A percentile compares a stretch with the other conserved stretches of the same genome.
Conservation (phyloP, 2,329 filamentous ascomycete species). For the Dissoconium aciculare region DNA sequence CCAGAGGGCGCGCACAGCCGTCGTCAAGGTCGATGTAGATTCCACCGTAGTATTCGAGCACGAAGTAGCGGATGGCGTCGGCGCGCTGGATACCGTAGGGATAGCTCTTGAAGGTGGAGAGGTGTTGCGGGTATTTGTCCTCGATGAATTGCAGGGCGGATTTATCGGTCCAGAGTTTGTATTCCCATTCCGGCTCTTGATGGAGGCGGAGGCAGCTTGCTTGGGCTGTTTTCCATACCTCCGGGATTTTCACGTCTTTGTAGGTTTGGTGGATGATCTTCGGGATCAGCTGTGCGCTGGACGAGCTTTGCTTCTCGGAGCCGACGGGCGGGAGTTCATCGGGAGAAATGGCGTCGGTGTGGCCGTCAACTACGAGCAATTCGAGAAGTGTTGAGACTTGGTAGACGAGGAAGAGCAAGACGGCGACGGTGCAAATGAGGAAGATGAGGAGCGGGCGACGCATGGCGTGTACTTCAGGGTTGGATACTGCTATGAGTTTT, state of each 20-base stretch:
- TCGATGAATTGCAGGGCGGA: conserved; percentile 56
- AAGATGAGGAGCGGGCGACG: conserved; percentile 47
- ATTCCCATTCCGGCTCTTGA: conserved; percentile 45
- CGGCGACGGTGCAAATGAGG: conserved; percentile 47
- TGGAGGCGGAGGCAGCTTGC: conserved; percentile 53
- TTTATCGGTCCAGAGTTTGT: conserved; percentile 69
- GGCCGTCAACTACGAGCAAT: conserved; percentile 52
- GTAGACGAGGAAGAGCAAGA: conserved; percentile 50
- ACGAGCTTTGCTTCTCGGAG: conserved; percentile 5
- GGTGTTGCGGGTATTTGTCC: conserved; percentile 57
- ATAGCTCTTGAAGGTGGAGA: conserved; percentile 57
- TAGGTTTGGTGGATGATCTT: conserved; percentile 70
- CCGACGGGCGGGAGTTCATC: conserved; percentile 52
- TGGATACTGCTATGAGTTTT: too few relatives aligned
- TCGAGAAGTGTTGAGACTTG: conserved; percentile 56
- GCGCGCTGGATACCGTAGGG: conserved; percentile 61
- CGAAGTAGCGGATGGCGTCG: conserved; percentile 63
- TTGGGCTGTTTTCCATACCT: conserved; percentile 50
- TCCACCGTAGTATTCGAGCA: conserved; percentile 61
- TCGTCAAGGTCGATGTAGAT: conserved; percentile 68
- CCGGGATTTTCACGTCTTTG: conserved; percentile 53
- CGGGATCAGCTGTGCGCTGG: conserved; percentile 44
- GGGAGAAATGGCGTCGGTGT: conserved; percentile 49
- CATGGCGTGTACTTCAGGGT: conserved; percentile 40
- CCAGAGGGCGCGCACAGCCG: conserved; percentile 52